Evolutionary conservation across 176 grass and related monocot genomes (phyloP).

Genomic region (Pontederia paniculata): DNA sequence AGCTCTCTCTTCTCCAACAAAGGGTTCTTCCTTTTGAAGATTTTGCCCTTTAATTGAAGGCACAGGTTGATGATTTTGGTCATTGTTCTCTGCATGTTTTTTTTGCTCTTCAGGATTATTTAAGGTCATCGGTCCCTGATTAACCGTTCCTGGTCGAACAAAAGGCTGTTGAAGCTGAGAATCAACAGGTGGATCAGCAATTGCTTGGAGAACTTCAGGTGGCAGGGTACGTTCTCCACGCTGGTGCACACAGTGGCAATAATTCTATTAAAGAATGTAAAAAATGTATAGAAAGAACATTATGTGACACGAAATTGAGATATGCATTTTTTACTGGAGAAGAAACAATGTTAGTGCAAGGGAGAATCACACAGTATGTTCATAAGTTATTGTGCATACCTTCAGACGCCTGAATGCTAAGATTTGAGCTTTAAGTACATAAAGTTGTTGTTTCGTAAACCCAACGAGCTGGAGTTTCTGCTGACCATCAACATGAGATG

Average conservation of each 20-base stretch:
- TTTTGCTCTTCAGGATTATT: constrained; percentile 31
- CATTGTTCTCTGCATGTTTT: constrained; percentile 36
- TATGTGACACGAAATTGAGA: too few relatives aligned
- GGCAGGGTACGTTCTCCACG: constrained; percentile 81
- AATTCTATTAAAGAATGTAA: constrained; percentile 7
- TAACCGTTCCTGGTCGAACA: constrained; percentile 21
- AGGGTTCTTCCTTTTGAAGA: constrained; percentile 61
- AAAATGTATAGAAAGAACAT: constrained; percentile 1
- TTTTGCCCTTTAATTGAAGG: constrained; percentile 24
- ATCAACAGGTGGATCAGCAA: constrained; percentile 35
- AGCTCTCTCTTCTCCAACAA: constrained; percentile 49
- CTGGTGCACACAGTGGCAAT: constrained; percentile 34
- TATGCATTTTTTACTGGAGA: too few relatives aligned
- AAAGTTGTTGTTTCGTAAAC: constrained; percentile 94
- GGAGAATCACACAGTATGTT: neutral
- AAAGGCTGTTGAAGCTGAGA: constrained; percentile 34
- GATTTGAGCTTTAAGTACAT: constrained; percentile 96
- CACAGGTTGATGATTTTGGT: constrained; percentile 36
- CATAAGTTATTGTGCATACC: constrained; percentile 29
- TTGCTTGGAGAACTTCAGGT: constrained; percentile 87
- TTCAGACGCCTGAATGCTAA: constrained; percentile 96
- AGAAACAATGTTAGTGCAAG: neutral
- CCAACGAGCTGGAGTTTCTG: constrained; percentile 15
- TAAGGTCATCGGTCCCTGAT: constrained; percentile 19
- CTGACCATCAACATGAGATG: constrained; percentile 28